Evolutionary conservation across 1,139 yeast species (phyloP), one percentile per base, ranked within the genome.

Genomic region (Pichia sp.): DNA sequence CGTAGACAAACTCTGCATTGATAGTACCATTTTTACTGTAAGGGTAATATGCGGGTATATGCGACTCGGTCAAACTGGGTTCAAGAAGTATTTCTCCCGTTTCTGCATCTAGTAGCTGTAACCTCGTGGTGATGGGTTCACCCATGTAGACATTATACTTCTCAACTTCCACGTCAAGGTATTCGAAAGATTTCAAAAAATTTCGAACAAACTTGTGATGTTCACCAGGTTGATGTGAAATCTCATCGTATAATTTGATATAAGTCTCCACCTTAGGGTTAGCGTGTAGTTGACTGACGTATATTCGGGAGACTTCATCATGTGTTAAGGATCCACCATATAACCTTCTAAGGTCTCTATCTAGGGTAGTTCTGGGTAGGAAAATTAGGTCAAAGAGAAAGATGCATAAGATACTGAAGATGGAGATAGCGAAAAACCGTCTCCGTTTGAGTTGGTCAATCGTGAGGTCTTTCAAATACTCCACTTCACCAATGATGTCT

Each of bases 321-420:
- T 69, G 71, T 3, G 87, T 77, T 34, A 80, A 52, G 37, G 62
- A 70, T 20, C 79, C 69, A 18, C 78, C 76, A 57, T 86, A 86
- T 50, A 85, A 60, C 37, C 95, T 62, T 48, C 91, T 69, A 55
- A 84, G 76, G 57, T 88, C 97, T 45, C 96, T 66, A 36, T 83
- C 76, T 15, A 86, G 63, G 2, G 96, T 84, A 1, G 97, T 86
- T 41, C 96, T 62, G 2, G 96, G 96, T 21, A 87, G 64, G 53
- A 88, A 88, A 1, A 84, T 75, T 34, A 86, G 63, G 38, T 82
- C 74, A 49, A 82, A 74, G 4, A 75, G 64, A 11, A 75, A 60
- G 34, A 67, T 62, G 51, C 69, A 62, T 45, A 73, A 69, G 49
- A 74, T 67, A 53, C 72, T 64, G 27, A 47, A 47, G 3, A 47